Conservation (phyloP, 164 flowering plant species). For the Liriodendron chinense region DNA sequence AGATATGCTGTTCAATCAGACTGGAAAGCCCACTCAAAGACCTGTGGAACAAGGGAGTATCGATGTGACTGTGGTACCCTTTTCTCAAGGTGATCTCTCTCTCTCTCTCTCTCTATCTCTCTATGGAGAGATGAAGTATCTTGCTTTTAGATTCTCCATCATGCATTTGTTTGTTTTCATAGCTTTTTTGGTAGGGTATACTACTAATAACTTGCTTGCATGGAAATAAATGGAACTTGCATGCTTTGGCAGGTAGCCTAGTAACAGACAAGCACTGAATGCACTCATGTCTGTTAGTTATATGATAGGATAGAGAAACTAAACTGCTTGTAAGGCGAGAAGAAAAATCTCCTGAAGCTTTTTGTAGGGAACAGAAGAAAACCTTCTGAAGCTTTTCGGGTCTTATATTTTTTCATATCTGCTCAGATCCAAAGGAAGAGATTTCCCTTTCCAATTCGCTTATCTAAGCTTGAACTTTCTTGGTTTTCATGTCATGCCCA, state of each 20-base stretch:
- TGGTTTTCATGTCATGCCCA: not conserved
- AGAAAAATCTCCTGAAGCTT: not conserved
- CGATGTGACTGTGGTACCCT: slow-evolving; percentile 94
- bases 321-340: too few relatives aligned
- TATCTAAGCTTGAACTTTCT: not conserved
- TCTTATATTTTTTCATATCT: too few relatives aligned
- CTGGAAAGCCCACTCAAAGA: slow-evolving; percentile 91
- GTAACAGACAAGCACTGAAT: not conserved
- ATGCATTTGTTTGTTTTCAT: slow-evolving; percentile 11
- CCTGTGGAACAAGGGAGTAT: slow-evolving; percentile 87
- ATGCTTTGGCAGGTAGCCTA: slow-evolving; percentile 29
- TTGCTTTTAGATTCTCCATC: not conserved
- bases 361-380: not conserved
- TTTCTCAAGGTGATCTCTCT: slow-evolving; percentile 66
- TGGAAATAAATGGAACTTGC: slow-evolving; percentile 23
- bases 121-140: not conserved
- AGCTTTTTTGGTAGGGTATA: slow-evolving; percentile 17
- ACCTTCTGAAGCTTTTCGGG: not conserved
- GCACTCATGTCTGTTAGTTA: not conserved
- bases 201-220: slow-evolving; percentile 20
- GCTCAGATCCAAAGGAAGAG: not conserved
- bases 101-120: not conserved
- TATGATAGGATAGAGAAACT: not conserved
- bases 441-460: not conserved
- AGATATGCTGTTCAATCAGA: slow-evolving; percentile 93